Conservation (phyloP, 805 yeast species). For the Candida arabinofermentans region DNA sequence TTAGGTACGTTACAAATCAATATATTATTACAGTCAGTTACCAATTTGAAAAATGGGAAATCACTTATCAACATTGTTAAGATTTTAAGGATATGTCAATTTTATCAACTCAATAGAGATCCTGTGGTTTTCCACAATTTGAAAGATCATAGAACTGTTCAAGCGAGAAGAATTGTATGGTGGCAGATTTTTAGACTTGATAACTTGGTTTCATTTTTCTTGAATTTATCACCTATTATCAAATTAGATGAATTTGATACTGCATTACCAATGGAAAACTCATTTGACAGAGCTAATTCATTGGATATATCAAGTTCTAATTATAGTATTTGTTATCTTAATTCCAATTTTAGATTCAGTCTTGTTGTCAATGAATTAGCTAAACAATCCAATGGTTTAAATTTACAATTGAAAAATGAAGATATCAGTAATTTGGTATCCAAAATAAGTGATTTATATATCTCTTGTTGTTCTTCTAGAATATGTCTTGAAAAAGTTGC, state of each 20-base stretch:
- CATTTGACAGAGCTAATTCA: conserved; percentile 1
- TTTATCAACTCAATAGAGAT: conserved; percentile 49
- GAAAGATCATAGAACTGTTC: conserved; percentile 44
- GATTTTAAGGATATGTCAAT: conserved; percentile 23
- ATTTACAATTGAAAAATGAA: conserved; percentile 35
- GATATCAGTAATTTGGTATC: conserved; percentile 42
- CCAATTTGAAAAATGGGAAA: conserved; percentile 23
- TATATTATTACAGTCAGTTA: conserved; percentile 21
- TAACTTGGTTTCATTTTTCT: conserved; percentile 23
- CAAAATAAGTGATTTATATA: conserved; percentile 47
- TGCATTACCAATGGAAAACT: conserved; percentile 19
- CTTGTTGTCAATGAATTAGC: conserved; percentile 52
- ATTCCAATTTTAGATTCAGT: conserved; percentile 30
- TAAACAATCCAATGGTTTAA: conserved; percentile 45
- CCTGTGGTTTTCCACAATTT: conserved; percentile 51
- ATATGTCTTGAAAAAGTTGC: conserved; percentile 20
- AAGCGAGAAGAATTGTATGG: conserved; percentile 56
- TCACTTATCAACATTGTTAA: conserved; percentile 21
- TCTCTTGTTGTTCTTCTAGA: conserved; percentile 47
- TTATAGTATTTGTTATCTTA: conserved; percentile 17
- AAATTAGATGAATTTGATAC: conserved; percentile 25
- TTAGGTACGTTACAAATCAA: conserved; percentile 20
- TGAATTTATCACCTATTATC: conserved; percentile 21
- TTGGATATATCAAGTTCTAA: not conserved
- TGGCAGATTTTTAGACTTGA: conserved; percentile 64